Evolutionary conservation across 306 rosid species (phyloP), one percentile per base, ranked within the genome.

Genomic region (Ormosia emarginata): DNA sequence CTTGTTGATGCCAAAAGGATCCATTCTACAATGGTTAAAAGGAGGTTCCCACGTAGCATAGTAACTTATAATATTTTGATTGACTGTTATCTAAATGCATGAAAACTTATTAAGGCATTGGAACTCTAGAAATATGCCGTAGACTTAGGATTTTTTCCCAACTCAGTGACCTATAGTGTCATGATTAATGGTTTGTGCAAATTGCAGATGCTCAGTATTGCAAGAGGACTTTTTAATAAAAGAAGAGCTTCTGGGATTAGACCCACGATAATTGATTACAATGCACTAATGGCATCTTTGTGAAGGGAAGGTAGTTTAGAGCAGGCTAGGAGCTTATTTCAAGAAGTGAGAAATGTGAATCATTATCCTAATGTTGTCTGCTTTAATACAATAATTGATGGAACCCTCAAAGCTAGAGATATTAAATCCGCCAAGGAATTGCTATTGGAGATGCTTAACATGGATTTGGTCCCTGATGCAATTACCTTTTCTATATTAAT

Each of bases 101-200:
- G 91, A 62, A 85, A 78, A 55, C 49, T 87, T 39, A 69, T 68
- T 18, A 71, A 86, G 84, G 92, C 94, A 64, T 66, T 93, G 76
- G 84, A 81, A 30, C 37, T 88, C 41, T 93, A 91, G 91, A 90
- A 90, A 79, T 44, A 24, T 78, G 91, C 79, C 46, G n/a, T 90
- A 9, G 86, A 87, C 56, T 74, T 76, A 30, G 93, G 97, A 61
- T 36, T 86, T 71, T 84, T 67, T 71, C 96, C 92, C 10, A 84
- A 93, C 55, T 70, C 92, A 43, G 4, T 44, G 65, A 92, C 97
- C 6, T 92, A 80, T 14, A 81, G 90, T 79, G 50, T 90, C 41
- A 82, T 93, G 87, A 90, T 95, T 57, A 85, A 82, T 85, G 99
- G 99, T 75, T 83, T 95, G 68, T 95, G 99, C 89, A 89, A 90